Conservation (phyloP, 192 early-diverging fungal genomes). For the Thamnidium elegans region DNA sequence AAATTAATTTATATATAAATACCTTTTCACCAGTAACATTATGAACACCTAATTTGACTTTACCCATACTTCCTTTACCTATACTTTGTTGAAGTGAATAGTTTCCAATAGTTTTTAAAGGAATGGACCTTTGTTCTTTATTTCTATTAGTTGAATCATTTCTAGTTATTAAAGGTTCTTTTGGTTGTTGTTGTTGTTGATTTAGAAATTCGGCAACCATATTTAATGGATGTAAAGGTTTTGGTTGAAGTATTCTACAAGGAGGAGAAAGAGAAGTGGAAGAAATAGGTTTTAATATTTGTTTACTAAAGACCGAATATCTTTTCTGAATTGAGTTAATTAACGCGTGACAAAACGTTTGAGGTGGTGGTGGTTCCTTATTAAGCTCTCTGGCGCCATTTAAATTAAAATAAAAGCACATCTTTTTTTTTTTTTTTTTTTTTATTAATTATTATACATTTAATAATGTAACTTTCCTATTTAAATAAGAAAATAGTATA, state of each 20-base stretch:
- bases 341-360: constrained; percentile 16
- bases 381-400: neutral
- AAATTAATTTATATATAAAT: too few species aligned
- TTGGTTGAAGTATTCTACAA: constrained; percentile 6
- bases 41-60: constrained; percentile 94
- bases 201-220: constrained; percentile 10
- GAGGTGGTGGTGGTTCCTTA: too few species aligned
- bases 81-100: constrained; percentile 65
- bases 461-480: too few species aligned
- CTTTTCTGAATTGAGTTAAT: constrained; percentile 11
- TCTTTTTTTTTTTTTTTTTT: neutral
- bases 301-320: neutral
- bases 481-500: too few species aligned
- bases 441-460: neutral
- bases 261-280: neutral
- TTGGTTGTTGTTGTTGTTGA: constrained; percentile 1
- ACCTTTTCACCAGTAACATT: constrained; percentile 68
- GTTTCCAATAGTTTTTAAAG: constrained; percentile 32
- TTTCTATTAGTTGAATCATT: constrained; percentile 5
- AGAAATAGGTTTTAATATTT: neutral
- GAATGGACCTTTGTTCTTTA: neutral
- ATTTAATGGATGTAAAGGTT: neutral
- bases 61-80: constrained; percentile 94
- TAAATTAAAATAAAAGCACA: neutral
- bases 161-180: neutral